Base-by-base conservation (phyloP, 352 stramenopile species). In the Globisporangium parvum region DNA sequence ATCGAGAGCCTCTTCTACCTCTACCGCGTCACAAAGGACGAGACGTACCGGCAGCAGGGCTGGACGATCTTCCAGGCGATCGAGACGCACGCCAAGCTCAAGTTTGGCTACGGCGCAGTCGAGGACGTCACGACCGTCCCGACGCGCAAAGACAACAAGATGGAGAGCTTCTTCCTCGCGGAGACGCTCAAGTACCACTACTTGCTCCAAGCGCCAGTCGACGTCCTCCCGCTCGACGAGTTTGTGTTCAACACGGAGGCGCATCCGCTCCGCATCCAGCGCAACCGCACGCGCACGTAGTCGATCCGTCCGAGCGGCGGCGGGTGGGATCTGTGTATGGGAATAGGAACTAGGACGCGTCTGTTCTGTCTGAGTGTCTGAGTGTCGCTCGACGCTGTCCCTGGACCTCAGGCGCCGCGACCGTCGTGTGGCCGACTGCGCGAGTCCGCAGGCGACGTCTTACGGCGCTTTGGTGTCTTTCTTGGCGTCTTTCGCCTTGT, bases 151-250 rank as follows among this genome's bases (percentile, higher is more conserved):
- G 81, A 98, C 20, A 87, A 99, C 83, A 87, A 93, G 55, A 98
- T 98, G 96, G 96, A 99, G 71, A 98, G 85, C 51, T 99, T 99
- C 72, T 99, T 99, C 69, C 63, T 98, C 35, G 96, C 96, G 14
- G 97, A 99, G 78, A 99, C 96, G 28, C 75, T 99, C 45, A 99
- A 99, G 80, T 99, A 99, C 63, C 72, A 98, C 33, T 99, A 98
- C 69, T 72, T 99, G 49, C 75, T 98, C 10, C 88, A 98, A 66
- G 73, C 69, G 5, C 75, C 86, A 11, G 76, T 88, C 28, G 65
- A 80, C 44, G 50, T 90, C 20, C 71, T 97, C 55, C 72, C 97
- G 5, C 67, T 99, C n/a, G 86, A 98, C 59, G 87, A 97, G 63
- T 93, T 95, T 60, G 90, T 98, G 1, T 97, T 98, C 73, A 98